Evolutionary conservation across 1,284 basidiomycete species (phyloP), one percentile per base, ranked within the genome.

Genomic region (Ceratobasidium sp.): DNA sequence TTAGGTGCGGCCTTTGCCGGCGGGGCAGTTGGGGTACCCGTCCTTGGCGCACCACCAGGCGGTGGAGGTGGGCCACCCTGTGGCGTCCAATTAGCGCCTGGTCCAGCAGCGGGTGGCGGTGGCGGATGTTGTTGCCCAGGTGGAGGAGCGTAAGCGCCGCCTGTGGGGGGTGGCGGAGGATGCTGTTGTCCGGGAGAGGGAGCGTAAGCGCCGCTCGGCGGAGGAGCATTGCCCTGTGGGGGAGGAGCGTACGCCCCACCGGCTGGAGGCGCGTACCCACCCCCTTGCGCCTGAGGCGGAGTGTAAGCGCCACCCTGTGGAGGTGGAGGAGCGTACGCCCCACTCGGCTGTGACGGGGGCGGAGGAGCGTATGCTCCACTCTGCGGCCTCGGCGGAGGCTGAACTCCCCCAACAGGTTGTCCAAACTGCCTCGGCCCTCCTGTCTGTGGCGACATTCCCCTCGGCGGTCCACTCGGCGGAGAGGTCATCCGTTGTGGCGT

Each of bases 1-100:
- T 82, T 78, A 9, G 82, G 78, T 24, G 81, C 24, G 89, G 90
- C 48, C 86, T 87, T 75, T 79, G 82, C 80, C 1, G 82, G 81
- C 6, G 81, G 79, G 22, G 82, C 82, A 0, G 66, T 57, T 17
- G 84, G 81, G 44, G 80, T 85, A 6, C 81, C 78, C 33, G 78
- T 76, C n/a, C 84, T 83, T 53, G 85, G 82, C 22, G 84, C 76
- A 47, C 77, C 78, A 31, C 71, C 76, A 4, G 80, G 33, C 17
- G 80, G 79, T 19, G 79, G 78, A 2, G 80, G 77, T 47, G 78
- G 76, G n/a, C 63, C 65, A 17, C 56, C 72, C 45, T 73, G 75
- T 41, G 75, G 77, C 51, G 69, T 63, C 53, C 73, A 67, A 27
- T 50, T 63, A 36, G 65, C 56, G 24, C 59, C 62, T 29, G 47